Base-by-base conservation (phyloP, 257 asterid species). In the Petunia secreta region DNA sequence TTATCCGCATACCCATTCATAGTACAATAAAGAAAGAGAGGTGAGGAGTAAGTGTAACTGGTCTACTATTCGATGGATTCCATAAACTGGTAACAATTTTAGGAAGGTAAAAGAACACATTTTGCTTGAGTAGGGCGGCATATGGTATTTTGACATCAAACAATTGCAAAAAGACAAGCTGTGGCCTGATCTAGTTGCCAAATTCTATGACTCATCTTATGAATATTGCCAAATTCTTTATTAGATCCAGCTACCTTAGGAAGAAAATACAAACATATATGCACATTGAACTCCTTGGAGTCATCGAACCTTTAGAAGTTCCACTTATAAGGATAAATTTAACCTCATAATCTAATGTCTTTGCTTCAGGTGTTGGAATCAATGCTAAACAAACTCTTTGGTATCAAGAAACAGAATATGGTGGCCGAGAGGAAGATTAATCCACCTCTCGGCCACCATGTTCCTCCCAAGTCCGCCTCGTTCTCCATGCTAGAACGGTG, bases 301-400 rank as follows among this genome's bases (percentile, higher is more conserved):
- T 9, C 58, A 69, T 46, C 77, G 37, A 44, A 68, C 59, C 59
- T 25, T 46, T 16, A n/a, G 15, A 7, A 67, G 1, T 15, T 9
- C 9, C 43, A 16, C n/a, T n/a, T n/a, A n/a, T n/a, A n/a, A n/a
- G n/a, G n/a, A n/a, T n/a, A n/a, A n/a, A n/a, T n/a, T n/a, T n/a
- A n/a, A n/a, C n/a, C n/a, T n/a, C n/a, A n/a, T n/a, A n/a, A n/a
- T n/a, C n/a, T n/a, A n/a, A n/a, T 68, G 58, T 0, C 57, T 8
- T 50, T 67, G 75, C 59, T 16, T 68, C 46, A 5, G 59, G 59
- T 25, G 43, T 69, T 46, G 5, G 5, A 68, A 44, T 59, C 64
- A 38, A 86, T 89, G 92, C 81, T 86, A 1, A 82, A n/a, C 78
- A 89, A 87, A 80, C 66, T 89, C 55, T 84, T 89, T 63, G 84